phyloP scores from a whole-genome alignment of 2,329 filamentous ascomycete genomes.

The Aspergillus fumigatus region DNA sequence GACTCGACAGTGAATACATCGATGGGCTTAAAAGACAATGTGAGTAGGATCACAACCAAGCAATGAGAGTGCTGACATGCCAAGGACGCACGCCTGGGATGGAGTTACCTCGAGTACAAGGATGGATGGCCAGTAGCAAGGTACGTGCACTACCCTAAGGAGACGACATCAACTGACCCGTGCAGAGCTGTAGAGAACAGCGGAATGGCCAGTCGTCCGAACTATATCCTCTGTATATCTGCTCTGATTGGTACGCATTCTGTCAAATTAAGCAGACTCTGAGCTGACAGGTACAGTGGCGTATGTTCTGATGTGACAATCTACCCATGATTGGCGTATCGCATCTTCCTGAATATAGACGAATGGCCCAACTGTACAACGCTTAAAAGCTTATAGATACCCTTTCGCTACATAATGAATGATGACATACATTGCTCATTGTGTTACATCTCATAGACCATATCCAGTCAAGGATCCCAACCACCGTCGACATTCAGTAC shows the following conservation, averaged over 20 bases:
- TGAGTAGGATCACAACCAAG: slow-evolving; percentile 12
- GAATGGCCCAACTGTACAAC: neutral
- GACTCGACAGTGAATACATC: slow-evolving; percentile 28
- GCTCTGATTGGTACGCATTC: slow-evolving; percentile 1
- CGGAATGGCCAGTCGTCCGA: neutral
- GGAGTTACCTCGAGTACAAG: slow-evolving; percentile 33
- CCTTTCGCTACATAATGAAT: neutral
- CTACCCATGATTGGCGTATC: too few species aligned
- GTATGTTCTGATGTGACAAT: neutral
- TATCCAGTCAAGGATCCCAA: slow-evolving; percentile 27
- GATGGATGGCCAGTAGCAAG: slow-evolving; percentile 34
- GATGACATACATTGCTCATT: neutral
- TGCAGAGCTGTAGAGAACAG: slow-evolving; percentile 8
- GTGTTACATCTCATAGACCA: neutral
- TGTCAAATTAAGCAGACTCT: slow-evolving; percentile 7
- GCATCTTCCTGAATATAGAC: neutral
- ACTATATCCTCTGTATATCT: slow-evolving; percentile 1
- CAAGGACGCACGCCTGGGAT: slow-evolving; percentile 35
- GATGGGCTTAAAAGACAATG: slow-evolving; percentile 23
- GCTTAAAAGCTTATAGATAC: neutral
- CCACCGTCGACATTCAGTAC: slow-evolving; percentile 47
- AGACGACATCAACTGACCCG: neutral
- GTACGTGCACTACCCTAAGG: slow-evolving; percentile 3
- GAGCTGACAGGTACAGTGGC: slow-evolving; percentile 5
- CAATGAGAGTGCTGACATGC: slow-evolving; percentile 5